Base-by-base conservation (phyloP, 345 rosid genomes). In the Eucalyptus tenuipes region DNA sequence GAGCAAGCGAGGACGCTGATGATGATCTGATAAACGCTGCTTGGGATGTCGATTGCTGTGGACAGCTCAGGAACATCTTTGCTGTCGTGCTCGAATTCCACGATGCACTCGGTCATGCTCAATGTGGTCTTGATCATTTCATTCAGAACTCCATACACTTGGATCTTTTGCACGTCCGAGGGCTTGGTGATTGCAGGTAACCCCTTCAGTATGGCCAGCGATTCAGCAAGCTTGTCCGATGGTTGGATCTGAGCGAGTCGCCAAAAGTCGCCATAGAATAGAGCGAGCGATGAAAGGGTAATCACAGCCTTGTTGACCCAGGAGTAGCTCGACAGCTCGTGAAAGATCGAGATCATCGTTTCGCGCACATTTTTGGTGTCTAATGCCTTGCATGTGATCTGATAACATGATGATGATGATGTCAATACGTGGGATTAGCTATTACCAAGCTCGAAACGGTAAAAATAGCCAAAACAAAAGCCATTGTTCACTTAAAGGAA, bases 381-480 rank as follows among this genome's bases (percentile, higher is more conserved):
- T 14, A 85, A 68, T n/a, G 87, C 90, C 49, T 59, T 88, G 90
- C 87, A 88, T 45, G 90, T 85, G 12, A 88, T 40, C 90, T 88
- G 87, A 59, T 59, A 10, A 59, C 66, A 59, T 10, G 14, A 53
- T 53, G 24, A 7, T 57, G 64, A 57, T 25, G 6, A 57, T 57
- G 66, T 24, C 25, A 31, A n/a, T 33, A 42, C 15, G 6, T 13
- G 7, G 10, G 29, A 15, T 33, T 37, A 81, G 29, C 9, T 52
- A 18, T 55, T 27, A 27, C 31, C 15, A 5, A 59, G n/a, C 66
- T 59, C 66, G 0, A 11, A 59, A 25, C 31, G 7, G 66, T 27
- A 59, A 59, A 59, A 59, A 22, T 55, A 55, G 45, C 47, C 82
- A 75, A 75, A 75, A 10, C 27, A 75, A 20, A 5, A 18, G 82